Conservation (phyloP, 129 eudicot genomes). For the Centaurea solstitialis region DNA sequence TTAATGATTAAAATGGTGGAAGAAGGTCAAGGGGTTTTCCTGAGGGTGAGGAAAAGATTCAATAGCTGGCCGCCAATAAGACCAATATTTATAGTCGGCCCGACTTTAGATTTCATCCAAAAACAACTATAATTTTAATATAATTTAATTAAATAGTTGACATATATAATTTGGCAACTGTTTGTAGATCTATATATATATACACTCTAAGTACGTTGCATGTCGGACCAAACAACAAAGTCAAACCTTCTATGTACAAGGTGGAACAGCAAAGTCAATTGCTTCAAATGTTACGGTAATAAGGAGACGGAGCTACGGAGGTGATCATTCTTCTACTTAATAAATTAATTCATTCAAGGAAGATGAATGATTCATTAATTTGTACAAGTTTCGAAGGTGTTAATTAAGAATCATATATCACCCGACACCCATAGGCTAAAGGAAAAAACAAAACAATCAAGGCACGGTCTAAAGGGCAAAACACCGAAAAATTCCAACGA, state of each 20-base stretch:
- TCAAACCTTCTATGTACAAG: not conserved
- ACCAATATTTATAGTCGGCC: not conserved
- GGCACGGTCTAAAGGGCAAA: too few species aligned
- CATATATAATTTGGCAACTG: not conserved
- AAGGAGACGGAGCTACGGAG: too few species aligned
- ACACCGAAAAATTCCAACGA: too few species aligned
- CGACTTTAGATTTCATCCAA: not conserved
- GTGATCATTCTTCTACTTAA: too few species aligned
- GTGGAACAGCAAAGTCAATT: not conserved
- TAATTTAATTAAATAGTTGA: not conserved
- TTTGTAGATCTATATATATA: not conserved
- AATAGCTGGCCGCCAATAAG: not conserved
- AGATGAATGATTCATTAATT: too few species aligned
- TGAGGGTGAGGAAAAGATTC: not conserved
- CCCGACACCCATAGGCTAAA: too few species aligned
- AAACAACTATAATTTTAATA: not conserved
- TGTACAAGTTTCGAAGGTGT: too few species aligned
- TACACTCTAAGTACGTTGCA: not conserved
- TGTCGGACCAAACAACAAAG: not conserved
- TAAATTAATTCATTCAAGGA: too few species aligned
- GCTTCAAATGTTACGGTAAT: too few species aligned
- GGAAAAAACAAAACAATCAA: too few species aligned
- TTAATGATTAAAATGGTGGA: not conserved
- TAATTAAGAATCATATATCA: too few species aligned
- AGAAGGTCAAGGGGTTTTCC: not conserved